Conservation (phyloP, 1,139 yeast genomes). For the Candida albicans region DNA sequence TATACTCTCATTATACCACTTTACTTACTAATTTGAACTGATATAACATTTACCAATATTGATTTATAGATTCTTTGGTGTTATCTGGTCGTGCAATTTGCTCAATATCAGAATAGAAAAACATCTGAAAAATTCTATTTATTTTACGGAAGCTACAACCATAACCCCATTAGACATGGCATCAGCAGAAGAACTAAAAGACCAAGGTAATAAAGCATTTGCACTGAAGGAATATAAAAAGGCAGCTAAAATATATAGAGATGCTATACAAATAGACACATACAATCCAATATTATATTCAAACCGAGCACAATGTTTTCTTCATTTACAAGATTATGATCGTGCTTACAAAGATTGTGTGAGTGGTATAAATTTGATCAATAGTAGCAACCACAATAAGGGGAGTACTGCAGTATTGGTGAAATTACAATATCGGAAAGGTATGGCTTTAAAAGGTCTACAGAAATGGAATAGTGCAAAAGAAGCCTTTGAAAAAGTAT, state of each 20-base stretch:
- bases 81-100: no score
- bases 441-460: constrained; percentile 44
- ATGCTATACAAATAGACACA: constrained; percentile 61
- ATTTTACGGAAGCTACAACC: not conserved
- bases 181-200: constrained; percentile 35
- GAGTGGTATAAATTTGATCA: constrained; percentile 45
- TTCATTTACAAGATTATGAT: constrained; percentile 54
- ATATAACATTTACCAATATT: no score
- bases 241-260: constrained; percentile 65
- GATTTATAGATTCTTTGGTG: no score
- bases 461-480: constrained; percentile 33
- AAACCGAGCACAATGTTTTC: constrained; percentile 74
- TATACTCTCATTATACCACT: no score
- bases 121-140: not conserved
- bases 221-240: constrained; percentile 47
- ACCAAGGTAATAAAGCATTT: constrained; percentile 69
- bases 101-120: not conserved
- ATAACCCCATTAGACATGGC: constrained; percentile 11
- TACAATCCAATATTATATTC: constrained; percentile 66
- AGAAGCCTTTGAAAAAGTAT: constrained; percentile 39
- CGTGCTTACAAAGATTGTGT: constrained; percentile 65
- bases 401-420: constrained; percentile 34
- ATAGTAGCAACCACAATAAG: not conserved
- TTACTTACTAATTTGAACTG: no score
- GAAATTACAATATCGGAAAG: constrained; percentile 62